Base-by-base conservation (phyloP, 768 basidiomycete genomes). In the Psilocybe azurescens region DNA sequence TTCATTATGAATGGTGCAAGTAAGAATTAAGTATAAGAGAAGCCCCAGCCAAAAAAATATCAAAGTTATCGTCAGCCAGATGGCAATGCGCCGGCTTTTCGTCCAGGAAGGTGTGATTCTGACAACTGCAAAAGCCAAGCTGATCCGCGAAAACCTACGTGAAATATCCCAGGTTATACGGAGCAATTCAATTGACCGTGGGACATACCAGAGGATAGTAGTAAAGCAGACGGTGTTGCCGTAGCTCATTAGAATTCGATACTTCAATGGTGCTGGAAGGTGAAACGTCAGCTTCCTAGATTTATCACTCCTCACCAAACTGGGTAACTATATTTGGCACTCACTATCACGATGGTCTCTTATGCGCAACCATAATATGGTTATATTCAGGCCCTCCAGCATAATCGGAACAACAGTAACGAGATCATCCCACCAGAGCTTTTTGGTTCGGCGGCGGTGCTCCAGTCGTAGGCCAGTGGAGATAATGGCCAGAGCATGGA, bases 381-480 rank as follows among this genome's bases (percentile, higher is more conserved):
- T 30, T 2, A 63, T 56, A 46, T 63, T 54, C 14, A 56, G 13
- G n/a, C 39, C 28, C 16, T 68, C 59, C 16, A 55, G 24, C 11
- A 58, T 13, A 8, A 61, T 30, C 6, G 65, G 64, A 5, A 64
- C 20, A n/a, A 63, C 53, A 3, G 65, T 59, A 10, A 58, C 63
- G 16, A 60, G 62, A 32, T 68, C 65, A 24, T 68, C 65, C 62
- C 65, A 68, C 67, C 67, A 68, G 14, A 68, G 32, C 14, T 55
- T 60, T 8, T 24, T 30, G 14, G 54, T 63, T 41, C 61, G 50
- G 18, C 61, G 53, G 11, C 66, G 60, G 16, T 62, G 51, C 18
- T 53, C 61, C 3, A 60, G 32, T 24, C 66, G 32, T 8, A 65
- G 59, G 29, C 55, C 33, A 10, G 66, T 67, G 8, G 53, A 44